Conservation (phyloP, 805 yeast species). For the Pichia ethanolica region DNA sequence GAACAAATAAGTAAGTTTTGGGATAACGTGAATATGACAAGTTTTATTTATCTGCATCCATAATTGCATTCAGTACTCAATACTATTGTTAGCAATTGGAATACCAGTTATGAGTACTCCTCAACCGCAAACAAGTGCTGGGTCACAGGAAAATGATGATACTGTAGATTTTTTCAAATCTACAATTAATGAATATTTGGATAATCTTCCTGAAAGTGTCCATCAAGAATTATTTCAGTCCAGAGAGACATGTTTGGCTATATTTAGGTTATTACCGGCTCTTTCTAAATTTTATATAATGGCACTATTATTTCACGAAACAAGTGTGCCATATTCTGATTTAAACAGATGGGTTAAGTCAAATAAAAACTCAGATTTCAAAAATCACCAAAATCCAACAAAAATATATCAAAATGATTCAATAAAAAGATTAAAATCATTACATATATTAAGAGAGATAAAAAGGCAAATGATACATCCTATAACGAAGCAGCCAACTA, state of each 20-base stretch:
- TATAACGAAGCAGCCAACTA: constrained; percentile 26
- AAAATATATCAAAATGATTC: constrained; percentile 65
- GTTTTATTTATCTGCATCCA: too few relatives aligned
- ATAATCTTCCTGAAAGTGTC: constrained; percentile 81
- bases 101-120: not conserved
- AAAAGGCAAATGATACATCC: constrained; percentile 29
- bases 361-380: constrained; percentile 1
- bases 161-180: constrained; percentile 41
- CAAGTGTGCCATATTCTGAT: constrained; percentile 58
- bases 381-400: constrained; percentile 22
- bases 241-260: constrained; percentile 92
- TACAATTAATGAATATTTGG: constrained; percentile 82
- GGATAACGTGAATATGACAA: too few relatives aligned
- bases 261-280: constrained; percentile 83
- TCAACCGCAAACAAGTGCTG: constrained; percentile 2
- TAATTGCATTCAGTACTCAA: too few relatives aligned
- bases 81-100: too few relatives aligned
- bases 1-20: too few relatives aligned
- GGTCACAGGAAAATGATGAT: not conserved
- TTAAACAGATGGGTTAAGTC: constrained; percentile 63
- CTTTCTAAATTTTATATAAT: constrained; percentile 83
- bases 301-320: constrained; percentile 78
- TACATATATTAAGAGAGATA: constrained; percentile 67
- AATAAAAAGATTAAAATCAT: constrained; percentile 60
- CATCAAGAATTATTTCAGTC: constrained; percentile 74